Percentiles rank a stretch among this genome's conserved stretches.
Evolutionary conservation across 768 basidiomycete species (phyloP).

Genomic region (Epithele typhae): DNA sequence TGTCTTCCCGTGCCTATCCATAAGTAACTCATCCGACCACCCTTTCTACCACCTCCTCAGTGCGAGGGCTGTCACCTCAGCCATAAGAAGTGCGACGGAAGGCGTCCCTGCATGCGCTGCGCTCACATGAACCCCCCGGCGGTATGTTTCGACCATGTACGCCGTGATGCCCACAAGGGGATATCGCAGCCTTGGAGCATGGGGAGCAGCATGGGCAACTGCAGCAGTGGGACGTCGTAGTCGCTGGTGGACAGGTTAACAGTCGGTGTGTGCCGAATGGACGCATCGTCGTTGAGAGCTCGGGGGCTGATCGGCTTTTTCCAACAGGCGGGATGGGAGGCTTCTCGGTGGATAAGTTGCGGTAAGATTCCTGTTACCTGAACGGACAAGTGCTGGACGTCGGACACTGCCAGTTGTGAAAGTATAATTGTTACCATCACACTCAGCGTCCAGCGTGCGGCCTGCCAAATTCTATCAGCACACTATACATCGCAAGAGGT

Average conservation of each 20-base stretch:
- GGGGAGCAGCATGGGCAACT: neutral
- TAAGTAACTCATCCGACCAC: neutral
- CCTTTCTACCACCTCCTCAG: neutral
- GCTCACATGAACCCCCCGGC: neutral
- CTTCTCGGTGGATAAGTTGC: too few species aligned
- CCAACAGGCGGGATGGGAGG: too few species aligned
- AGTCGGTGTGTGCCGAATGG: too few species aligned
- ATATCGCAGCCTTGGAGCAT: neutral
- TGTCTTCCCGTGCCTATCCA: neutral
- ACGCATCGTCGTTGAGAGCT: too few species aligned
- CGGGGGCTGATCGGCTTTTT: too few species aligned
- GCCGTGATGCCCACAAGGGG: neutral
- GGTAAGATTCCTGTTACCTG: too few species aligned
- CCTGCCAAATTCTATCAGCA: too few species aligned
- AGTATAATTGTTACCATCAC: too few species aligned
- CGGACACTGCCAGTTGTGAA: too few species aligned
- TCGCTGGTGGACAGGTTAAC: neutral
- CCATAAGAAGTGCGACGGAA: neutral
- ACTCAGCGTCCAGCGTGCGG: too few species aligned
- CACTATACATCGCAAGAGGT: too few species aligned
- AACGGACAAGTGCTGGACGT: too few species aligned
- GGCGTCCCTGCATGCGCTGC: slow-evolving; percentile 1
- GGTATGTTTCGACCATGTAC: neutral
- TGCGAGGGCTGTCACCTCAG: neutral
- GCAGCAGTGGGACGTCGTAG: neutral